Evolutionary conservation across 2,329 filamentous ascomycete genomes (phyloP).

Genomic region (Arthrobotrys sinensis): DNA sequence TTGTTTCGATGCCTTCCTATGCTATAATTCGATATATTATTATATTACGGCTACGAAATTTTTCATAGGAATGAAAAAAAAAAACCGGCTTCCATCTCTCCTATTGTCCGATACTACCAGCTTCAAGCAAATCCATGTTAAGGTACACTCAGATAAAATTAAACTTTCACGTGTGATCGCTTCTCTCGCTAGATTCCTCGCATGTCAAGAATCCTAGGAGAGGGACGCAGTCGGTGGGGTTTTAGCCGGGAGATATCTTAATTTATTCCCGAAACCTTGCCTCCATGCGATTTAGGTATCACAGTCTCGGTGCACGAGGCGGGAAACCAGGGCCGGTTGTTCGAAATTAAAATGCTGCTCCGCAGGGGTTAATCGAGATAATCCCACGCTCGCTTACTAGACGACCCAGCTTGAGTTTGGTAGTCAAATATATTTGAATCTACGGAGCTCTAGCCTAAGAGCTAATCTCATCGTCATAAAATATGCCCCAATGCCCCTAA

Average conservation of each 20-base stretch:
- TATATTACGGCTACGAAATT: no score
- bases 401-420: background rate
- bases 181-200: constrained; percentile 41
- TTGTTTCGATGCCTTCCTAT: background rate
- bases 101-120: background rate
- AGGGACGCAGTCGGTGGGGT: background rate
- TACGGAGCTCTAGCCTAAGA: no score
- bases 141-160: background rate
- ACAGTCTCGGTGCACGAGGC: background rate
- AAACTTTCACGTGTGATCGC: constrained; percentile 26
- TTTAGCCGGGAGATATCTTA: constrained; percentile 30
- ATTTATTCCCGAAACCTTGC: constrained; percentile 32
- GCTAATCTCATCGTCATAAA: no score
- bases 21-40: background rate
- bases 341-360: background rate
- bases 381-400: constrained; percentile 1
- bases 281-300: constrained; percentile 17
- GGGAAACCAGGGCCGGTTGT: constrained; percentile 42
- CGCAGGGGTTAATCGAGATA: constrained; percentile 11
- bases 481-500: no score
- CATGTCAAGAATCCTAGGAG: background rate
- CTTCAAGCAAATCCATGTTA: background rate
- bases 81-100: background rate
- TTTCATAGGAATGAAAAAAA: background rate
- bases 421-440: no score